Base-by-base conservation (phyloP, 495 filamentous ascomycete genomes). In the Cryomyces antarcticus region DNA sequence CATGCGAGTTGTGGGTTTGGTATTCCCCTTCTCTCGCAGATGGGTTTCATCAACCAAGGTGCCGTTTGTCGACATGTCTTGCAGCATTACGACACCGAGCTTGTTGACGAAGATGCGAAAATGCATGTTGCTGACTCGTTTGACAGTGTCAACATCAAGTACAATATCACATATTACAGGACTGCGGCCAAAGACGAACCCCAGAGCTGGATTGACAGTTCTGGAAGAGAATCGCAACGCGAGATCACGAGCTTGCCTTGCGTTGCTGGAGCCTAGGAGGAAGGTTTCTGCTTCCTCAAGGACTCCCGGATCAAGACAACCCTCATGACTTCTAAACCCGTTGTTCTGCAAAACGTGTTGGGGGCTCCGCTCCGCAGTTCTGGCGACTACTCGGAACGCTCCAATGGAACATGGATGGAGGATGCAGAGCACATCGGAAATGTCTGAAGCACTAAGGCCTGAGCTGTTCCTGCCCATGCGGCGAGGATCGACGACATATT, bases 61-160 rank as follows among this genome's bases (percentile, higher is more conserved):
- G 24, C 89, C 89, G 49, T 94, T 96, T 0, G 85, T 93, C 0
- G 89, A 96, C 42, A 71, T 69, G 49, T 97, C 89, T 56, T 93
- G 75, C 4, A 96, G 60, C 86, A 97, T 93, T 49, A 95, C 63
- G 37, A 79, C 74, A 7, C 73, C 81, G 38, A 80, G 70, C 4
- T 71, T 60, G 43, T 83, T 96, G 41, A 93, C 60, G 52, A 77
- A 92, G 43, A 97, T 93, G 31, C 83, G 76, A 56, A 94, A 97
- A 53, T 97, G 89, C 9, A 72, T 65, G 54, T 94, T 94, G 59
- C 86, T 94, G 33, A 95, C 65, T 13, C 76, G 70, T 41, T 60
- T 71, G 41, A 65, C 57, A 2, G 72, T 67, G 39, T 77, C 67
- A 38, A 69, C 57, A 13, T 62, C 57, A 4, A 62, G 53, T 31